Percentiles rank a stretch among this genome's conserved stretches.
These are phyloP conservation scores for Fusarium pseudonygamai DNA, from an alignment of 2,329 filamentous ascomycete genomes.

Conservation along the genomic window DNA sequence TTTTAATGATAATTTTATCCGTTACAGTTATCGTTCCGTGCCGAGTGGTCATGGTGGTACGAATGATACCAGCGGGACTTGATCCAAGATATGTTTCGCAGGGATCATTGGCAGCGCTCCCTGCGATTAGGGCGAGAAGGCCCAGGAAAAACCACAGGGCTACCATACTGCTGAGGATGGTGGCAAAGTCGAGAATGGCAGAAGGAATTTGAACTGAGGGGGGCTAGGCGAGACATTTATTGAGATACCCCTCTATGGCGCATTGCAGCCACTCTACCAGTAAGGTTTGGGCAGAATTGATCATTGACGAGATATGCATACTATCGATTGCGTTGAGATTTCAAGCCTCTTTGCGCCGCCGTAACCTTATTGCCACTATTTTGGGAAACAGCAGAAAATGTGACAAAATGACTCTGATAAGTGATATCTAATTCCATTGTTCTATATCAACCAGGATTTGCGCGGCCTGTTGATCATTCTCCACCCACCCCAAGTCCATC, in stretches of 20 bases:
- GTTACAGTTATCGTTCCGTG: not conserved
- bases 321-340: not conserved
- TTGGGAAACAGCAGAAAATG: not conserved
- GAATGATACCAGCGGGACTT: not conserved
- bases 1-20: not conserved
- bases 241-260: not conserved
- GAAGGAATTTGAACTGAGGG: fast-evolving
- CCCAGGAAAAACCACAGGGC: fast-evolving
- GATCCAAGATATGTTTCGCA: not conserved
- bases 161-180: not conserved
- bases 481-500: no score
- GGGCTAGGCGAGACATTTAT: not conserved
- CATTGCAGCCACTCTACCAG: fast-evolving
- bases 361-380: not conserved
- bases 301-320: not conserved
- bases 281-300: not conserved
- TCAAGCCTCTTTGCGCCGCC: not conserved
- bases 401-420: fast-evolving
- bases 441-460: no score
- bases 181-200: fast-evolving
- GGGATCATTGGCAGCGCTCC: not conserved
- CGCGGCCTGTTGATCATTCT: no score
- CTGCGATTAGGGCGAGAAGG: not conserved
- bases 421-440: not conserved
- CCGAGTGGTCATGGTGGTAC: not conserved